A percentile compares a stretch with the other conserved stretches of the same genome.
phyloP scores from a whole-genome alignment of 805 yeast genomes.

The Candida insectorum region DNA sequence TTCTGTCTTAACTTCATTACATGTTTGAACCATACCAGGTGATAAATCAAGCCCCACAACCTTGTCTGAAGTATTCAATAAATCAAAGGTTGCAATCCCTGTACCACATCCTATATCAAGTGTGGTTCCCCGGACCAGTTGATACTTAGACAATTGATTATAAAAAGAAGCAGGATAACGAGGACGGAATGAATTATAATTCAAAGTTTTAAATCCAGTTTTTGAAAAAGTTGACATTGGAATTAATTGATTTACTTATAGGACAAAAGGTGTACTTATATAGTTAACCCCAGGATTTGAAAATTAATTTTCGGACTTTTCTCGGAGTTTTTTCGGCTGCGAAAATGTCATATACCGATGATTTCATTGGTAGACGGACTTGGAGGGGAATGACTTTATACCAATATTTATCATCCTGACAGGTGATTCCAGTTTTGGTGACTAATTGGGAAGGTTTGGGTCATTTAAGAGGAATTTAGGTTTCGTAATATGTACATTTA shows the following conservation, averaged over 20 bases:
- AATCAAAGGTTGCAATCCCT: constrained; percentile 48
- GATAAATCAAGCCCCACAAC: constrained; percentile 49
- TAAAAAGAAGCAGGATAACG: constrained; percentile 40
- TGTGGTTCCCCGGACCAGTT: constrained; percentile 20
- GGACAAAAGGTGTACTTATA: neutral
- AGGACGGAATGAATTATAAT: constrained; percentile 39
- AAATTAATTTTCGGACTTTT: constrained; percentile 3
- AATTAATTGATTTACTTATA: neutral
- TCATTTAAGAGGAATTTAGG: no score
- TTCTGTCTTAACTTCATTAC: constrained; percentile 25
- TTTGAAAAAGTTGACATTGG: constrained; percentile 33
- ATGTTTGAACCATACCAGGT: constrained; percentile 43
- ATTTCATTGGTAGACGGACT: no score
- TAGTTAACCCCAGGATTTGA: neutral
- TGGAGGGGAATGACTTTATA: no score
- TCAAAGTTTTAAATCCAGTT: constrained; percentile 28
- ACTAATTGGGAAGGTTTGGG: no score
- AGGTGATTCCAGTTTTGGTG: no score
- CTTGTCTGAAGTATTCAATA: constrained; percentile 33
- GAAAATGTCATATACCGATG: no score
- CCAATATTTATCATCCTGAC: no score
- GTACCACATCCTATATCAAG: constrained; percentile 52
- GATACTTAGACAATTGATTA: constrained; percentile 22
- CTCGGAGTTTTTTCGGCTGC: constrained; percentile 3
- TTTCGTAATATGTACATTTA: neutral